Evolutionary conservation across 352 stramenopile genomes (phyloP).

Genomic region (Blastocystis sp.): DNA sequence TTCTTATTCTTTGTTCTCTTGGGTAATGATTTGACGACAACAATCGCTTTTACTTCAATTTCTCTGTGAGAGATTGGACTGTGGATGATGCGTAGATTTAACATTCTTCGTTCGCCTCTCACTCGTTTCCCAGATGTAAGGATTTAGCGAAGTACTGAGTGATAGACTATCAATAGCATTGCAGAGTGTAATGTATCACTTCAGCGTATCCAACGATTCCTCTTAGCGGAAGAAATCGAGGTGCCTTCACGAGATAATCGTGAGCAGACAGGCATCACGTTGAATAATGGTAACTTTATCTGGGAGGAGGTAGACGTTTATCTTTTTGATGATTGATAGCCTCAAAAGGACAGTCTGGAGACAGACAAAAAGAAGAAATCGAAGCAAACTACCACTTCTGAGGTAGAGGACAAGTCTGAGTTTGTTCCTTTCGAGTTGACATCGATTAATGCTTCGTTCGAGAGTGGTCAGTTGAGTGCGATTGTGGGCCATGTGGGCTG

Average conservation of each 20-base stretch:
- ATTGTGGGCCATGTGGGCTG: conserved; percentile 73
- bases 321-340: neutral
- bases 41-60: conserved; percentile 82
- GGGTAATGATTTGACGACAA: conserved; percentile 81
- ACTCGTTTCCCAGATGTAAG: conserved; percentile 85
- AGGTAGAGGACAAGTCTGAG: neutral
- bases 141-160: neutral
- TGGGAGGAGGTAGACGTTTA: neutral
- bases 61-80: conserved; percentile 67
- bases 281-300: neutral
- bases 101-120: conserved; percentile 91
- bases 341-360: neutral
- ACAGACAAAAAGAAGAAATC: neutral
- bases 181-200: conserved; percentile 76
- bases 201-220: conserved; percentile 66
- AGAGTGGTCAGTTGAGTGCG: conserved; percentile 71
- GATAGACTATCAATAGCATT: conserved; percentile 77
- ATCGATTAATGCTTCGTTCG: conserved; percentile 69
- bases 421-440: conserved; percentile 39
- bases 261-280: neutral
- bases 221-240: conserved; percentile 62
- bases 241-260: neutral
- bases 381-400: neutral
- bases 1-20: conserved; percentile 73
- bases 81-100: conserved; percentile 69